Percentiles rank a stretch among this genome's conserved stretches.
phyloP scores from a whole-genome alignment of 2,329 filamentous ascomycete genomes.

The Talaromyces sp. region DNA sequence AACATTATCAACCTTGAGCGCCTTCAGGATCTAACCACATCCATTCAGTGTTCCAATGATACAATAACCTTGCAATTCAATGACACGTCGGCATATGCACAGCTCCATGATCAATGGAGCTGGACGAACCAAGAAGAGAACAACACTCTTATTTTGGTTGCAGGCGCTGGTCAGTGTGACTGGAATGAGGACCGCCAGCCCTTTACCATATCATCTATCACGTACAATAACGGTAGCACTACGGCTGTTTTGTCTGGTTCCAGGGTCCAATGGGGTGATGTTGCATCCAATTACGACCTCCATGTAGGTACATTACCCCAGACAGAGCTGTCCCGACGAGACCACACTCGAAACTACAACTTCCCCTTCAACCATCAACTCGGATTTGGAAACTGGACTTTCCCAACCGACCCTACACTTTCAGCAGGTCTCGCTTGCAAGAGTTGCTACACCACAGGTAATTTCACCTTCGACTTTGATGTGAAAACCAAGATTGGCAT shows the following conservation, averaged over 20 bases:
- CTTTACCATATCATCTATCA: conserved; percentile 19
- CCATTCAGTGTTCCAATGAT: conserved; percentile 2
- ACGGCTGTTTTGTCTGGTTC: conserved; percentile 18
- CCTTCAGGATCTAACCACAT: background rate
- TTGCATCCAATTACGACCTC: conserved; percentile 20
- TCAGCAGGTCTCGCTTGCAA: conserved; percentile 17
- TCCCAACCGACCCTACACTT: conserved; percentile 12
- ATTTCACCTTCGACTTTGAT: conserved; percentile 20
- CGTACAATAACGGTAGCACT: conserved; percentile 16
- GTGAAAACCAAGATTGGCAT: conserved; percentile 16
- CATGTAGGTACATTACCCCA: conserved; percentile 7
- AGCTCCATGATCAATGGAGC: conserved; percentile 15
- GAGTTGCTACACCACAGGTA: conserved; percentile 19
- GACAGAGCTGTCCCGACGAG: background rate
- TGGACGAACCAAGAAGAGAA: conserved; percentile 21
- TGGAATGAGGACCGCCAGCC: conserved; percentile 21
- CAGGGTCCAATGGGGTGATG: conserved; percentile 18
- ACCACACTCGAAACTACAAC: background rate
- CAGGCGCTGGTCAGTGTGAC: conserved; percentile 21
- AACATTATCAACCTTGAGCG: conserved; percentile 10
- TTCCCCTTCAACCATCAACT: conserved; percentile 18
- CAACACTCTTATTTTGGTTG: conserved; percentile 20
- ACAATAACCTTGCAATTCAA: background rate
- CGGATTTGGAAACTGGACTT: conserved; percentile 17
- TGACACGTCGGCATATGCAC: background rate